phyloP scores from a whole-genome alignment of 129 eudicot genomes.

The Centaurea solstitialis region DNA sequence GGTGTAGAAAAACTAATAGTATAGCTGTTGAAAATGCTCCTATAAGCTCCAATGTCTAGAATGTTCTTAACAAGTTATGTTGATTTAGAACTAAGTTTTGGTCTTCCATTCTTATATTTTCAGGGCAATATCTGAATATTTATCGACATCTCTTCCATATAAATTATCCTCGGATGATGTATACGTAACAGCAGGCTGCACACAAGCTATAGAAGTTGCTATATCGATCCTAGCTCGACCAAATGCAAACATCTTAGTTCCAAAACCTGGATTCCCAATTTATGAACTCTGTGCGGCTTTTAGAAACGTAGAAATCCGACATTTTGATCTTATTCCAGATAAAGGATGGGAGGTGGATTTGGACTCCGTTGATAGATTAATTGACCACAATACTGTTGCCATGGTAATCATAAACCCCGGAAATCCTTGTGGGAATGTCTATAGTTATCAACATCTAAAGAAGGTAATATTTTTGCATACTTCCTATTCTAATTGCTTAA shows the following conservation, averaged over 20 bases:
- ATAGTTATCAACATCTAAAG: constrained; percentile 66
- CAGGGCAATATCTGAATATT: constrained; percentile 88
- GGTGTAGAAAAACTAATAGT: too few species aligned
- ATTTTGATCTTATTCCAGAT: constrained; percentile 69
- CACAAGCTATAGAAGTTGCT: constrained; percentile 88
- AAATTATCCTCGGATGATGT: constrained; percentile 71
- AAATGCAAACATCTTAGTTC: constrained; percentile 78
- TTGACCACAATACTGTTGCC: constrained; percentile 77
- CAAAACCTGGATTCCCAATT: constrained; percentile 94
- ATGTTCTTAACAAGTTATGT: background rate
- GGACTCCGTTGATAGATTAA: constrained; percentile 54
- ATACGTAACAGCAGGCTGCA: constrained; percentile 86
- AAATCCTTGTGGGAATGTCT: constrained; percentile 99
- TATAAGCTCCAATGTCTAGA: background rate
- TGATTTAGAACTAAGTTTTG: background rate
- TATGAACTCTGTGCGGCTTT: constrained; percentile 89
- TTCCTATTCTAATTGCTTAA: background rate
- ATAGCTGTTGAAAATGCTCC: too few species aligned
- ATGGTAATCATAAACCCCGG: constrained; percentile 92
- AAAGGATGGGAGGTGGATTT: constrained; percentile 86
- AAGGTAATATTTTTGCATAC: constrained; percentile 39
- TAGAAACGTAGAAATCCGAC: constrained; percentile 75
- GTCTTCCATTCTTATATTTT: constrained; percentile 4
- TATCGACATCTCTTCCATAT: constrained; percentile 77
- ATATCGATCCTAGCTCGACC: constrained; percentile 74